Conservation (phyloP, 345 rosid genomes). For the Hypericum androsaemum region DNA sequence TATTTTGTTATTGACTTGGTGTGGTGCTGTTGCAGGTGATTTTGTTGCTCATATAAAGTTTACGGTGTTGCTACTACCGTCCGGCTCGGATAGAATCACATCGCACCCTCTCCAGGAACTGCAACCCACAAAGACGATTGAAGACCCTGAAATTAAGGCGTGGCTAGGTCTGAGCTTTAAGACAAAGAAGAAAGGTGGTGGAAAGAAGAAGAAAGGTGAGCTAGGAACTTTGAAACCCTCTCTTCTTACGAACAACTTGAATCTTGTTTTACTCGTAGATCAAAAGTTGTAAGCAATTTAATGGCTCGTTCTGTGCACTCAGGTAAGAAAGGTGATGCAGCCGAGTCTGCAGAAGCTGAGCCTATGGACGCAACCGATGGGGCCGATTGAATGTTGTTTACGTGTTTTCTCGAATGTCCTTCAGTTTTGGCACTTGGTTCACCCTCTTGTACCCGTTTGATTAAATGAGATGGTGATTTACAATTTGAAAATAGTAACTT, state of each 20-base stretch:
- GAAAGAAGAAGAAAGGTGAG: constrained; percentile 95
- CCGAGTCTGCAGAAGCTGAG: constrained; percentile 49
- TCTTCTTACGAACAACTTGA: background rate
- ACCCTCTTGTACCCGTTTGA: too few relatives aligned
- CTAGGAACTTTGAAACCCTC: too few relatives aligned
- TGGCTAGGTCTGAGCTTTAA: constrained; percentile 89
- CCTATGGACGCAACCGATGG: constrained; percentile 54
- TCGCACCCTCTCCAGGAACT: constrained; percentile 71
- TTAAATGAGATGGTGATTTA: too few relatives aligned
- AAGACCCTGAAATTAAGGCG: constrained; percentile 89
- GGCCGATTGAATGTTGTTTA: constrained; percentile 1
- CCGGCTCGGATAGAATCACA: constrained; percentile 87
- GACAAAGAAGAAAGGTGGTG: constrained; percentile 94
- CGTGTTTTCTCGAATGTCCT: too few relatives aligned
- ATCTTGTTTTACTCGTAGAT: too few relatives aligned
- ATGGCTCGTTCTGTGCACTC: constrained; percentile 9
- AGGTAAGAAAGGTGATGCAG: constrained; percentile 72
- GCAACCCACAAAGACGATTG: constrained; percentile 59
- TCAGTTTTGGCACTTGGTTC: too few relatives aligned
- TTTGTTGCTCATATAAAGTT: constrained; percentile 83
- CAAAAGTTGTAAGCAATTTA: background rate
- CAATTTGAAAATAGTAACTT: too few relatives aligned
- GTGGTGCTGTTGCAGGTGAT: constrained; percentile 47
- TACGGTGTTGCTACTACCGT: constrained; percentile 89
- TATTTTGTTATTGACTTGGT: background rate